A percentile compares a stretch with the other conserved stretches of the same genome.
phyloP scores from a whole-genome alignment of 371 early-diverging fungal genomes.

The Chytridium lagenaria region DNA sequence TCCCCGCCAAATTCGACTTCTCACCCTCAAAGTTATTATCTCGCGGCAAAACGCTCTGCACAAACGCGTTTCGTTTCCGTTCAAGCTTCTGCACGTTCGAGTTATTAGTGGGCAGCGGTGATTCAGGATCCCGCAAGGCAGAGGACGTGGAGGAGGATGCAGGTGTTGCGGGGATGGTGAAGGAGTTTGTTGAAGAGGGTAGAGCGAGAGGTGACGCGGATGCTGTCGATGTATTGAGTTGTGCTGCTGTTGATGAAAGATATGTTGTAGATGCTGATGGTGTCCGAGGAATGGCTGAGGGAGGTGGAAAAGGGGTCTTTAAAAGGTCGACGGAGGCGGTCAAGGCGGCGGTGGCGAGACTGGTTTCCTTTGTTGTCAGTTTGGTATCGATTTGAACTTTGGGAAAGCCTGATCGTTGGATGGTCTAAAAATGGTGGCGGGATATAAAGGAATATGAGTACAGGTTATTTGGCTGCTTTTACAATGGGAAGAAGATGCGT shows the following conservation, averaged over 20 bases:
- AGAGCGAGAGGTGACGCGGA: background rate
- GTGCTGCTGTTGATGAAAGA: background rate
- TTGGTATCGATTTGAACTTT: slow-evolving; percentile 5
- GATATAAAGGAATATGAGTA: too few relatives aligned
- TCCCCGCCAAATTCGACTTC: slow-evolving; percentile 18
- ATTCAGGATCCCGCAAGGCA: slow-evolving; percentile 10
- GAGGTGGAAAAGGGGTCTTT: slow-evolving; percentile 1
- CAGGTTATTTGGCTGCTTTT: too few relatives aligned
- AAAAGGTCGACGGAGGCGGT: slow-evolving; percentile 14
- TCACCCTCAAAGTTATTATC: slow-evolving; percentile 12
- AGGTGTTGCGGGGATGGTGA: background rate
- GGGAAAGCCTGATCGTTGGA: too few relatives aligned
- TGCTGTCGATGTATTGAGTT: background rate
- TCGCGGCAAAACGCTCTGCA: slow-evolving; percentile 16
- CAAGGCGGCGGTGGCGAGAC: slow-evolving; percentile 8
- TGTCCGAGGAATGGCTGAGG: background rate
- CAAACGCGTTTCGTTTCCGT: slow-evolving; percentile 29
- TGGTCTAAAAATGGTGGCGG: background rate
- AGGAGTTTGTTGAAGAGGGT: too few relatives aligned
- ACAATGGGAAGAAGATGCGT: too few relatives aligned
- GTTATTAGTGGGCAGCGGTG: slow-evolving; percentile 31
- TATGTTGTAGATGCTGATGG: background rate
- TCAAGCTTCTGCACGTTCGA: slow-evolving; percentile 36
- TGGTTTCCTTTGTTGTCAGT: background rate
- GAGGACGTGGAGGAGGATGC: slow-evolving; percentile 3